phyloP scores from a whole-genome alignment of 2,329 filamentous ascomycete species.

The Colletotrichum sp. region DNA sequence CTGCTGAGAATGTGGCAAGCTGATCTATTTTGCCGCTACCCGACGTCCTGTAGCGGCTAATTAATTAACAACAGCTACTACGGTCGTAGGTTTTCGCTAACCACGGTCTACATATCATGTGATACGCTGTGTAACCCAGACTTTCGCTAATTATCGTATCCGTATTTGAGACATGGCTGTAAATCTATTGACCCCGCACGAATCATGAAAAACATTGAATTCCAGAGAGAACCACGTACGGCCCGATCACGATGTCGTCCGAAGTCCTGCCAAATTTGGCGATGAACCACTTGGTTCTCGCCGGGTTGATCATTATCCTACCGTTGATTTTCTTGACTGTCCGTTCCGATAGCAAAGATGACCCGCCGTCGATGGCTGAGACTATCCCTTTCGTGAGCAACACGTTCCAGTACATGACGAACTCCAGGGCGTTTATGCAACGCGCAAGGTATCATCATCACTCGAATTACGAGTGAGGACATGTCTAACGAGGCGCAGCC shows the following conservation, averaged over 20 bases:
- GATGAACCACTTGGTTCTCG: background rate
- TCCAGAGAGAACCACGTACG: background rate
- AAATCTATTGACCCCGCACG: background rate
- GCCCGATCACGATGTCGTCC: background rate
- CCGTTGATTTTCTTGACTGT: background rate
- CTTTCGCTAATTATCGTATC: background rate
- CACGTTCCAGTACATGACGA: constrained; percentile 20
- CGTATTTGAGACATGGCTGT: background rate
- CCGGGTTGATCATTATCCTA: background rate
- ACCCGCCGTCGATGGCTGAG: constrained; percentile 10
- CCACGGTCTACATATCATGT: background rate
- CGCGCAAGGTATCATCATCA: constrained; percentile 3
- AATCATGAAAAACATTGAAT: background rate
- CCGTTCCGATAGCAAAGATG: background rate
- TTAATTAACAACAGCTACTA: background rate
- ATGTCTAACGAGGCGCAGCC: background rate
- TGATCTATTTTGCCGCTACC: background rate
- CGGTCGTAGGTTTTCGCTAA: background rate
- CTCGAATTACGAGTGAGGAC: background rate
- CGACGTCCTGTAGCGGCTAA: background rate
- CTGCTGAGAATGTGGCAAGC: background rate
- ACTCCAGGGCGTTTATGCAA: constrained; percentile 12
- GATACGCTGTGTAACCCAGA: background rate
- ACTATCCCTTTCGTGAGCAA: constrained; percentile 23
- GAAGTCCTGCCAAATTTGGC: background rate